Conservation (phyloP, 805 yeast species). For the Saturnispora besseyi region DNA sequence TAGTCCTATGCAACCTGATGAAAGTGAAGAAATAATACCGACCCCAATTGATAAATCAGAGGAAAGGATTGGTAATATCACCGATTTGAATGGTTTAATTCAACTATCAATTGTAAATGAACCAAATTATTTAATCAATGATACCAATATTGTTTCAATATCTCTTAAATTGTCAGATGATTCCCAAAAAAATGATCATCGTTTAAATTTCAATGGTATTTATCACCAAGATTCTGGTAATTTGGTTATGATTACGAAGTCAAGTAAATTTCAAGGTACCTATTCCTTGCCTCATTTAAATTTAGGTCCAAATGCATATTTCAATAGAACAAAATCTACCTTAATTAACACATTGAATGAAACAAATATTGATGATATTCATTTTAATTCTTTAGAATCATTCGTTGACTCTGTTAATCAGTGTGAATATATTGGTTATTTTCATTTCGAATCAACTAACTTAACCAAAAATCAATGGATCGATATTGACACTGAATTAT, state of each 20-base stretch:
- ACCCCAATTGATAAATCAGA: conserved; percentile 4
- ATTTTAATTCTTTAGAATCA: conserved; percentile 29
- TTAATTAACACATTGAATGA: conserved; percentile 36
- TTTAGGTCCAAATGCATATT: conserved; percentile 31
- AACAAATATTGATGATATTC: conserved; percentile 32
- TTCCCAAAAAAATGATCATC: conserved; percentile 27
- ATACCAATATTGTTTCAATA: conserved; percentile 12
- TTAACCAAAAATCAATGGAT: conserved; percentile 43
- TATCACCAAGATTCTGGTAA: conserved; percentile 63
- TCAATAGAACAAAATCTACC: conserved; percentile 36
- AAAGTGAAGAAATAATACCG: neutral
- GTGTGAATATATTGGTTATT: conserved; percentile 66
- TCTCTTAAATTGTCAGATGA: neutral
- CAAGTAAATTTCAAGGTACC: conserved; percentile 58
- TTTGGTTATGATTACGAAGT: conserved; percentile 44
- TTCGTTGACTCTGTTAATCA: conserved; percentile 27
- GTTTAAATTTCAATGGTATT: conserved; percentile 46
- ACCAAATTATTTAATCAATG: neutral
- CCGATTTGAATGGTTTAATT: conserved; percentile 20
- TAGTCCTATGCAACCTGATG: conserved; percentile 3
- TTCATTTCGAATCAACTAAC: conserved; percentile 60
- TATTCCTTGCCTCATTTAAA: conserved; percentile 53
- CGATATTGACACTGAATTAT: conserved; percentile 63
- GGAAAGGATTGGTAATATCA: conserved; percentile 21
- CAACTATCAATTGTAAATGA: conserved; percentile 12